phyloP scores from a whole-genome alignment of 2,329 filamentous ascomycete species.

The Ceratocystiopsis sp. region DNA sequence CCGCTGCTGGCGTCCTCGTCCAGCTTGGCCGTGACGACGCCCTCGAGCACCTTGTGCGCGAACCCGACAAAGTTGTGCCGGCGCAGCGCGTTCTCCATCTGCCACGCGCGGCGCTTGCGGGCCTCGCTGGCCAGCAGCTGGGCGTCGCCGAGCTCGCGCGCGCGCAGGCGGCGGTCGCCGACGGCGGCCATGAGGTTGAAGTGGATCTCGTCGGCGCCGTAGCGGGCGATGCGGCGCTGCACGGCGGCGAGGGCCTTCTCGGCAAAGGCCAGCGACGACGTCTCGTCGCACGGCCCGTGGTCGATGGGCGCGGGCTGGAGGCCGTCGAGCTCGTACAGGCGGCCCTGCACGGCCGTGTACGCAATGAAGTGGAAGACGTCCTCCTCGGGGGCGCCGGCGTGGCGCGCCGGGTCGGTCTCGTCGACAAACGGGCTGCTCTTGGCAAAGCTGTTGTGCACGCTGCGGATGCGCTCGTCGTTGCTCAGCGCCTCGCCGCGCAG shows the following conservation, averaged over 20 bases:
- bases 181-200: conserved; percentile 95
- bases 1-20: conserved; percentile 31
- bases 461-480: conserved; percentile 51
- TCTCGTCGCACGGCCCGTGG: conserved; percentile 52
- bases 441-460: conserved; percentile 82
- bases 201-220: conserved; percentile 73
- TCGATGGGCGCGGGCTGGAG: conserved; percentile 83
- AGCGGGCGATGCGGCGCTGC: conserved; percentile 65
- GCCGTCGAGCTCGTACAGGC: conserved; percentile 86
- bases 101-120: conserved; percentile 70
- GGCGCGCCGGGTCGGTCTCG: conserved; percentile 58
- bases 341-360: conserved; percentile 66
- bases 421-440: conserved; percentile 80
- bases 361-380: conserved; percentile 98
- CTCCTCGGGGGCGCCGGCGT: conserved; percentile 41
- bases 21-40: conserved; percentile 61
- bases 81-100: conserved; percentile 85
- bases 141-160: conserved; percentile 64
- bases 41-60: conserved; percentile 76
- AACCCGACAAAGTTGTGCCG: conserved; percentile 95
- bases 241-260: conserved; percentile 73
- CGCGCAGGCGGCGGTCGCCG: conserved; percentile 59
- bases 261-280: conserved; percentile 44
- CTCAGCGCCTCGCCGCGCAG: conserved; percentile 43
- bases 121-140: conserved; percentile 68